Evolutionary conservation across 768 basidiomycete genomes (phyloP).

Genomic region (Chalciporus chontae): DNA sequence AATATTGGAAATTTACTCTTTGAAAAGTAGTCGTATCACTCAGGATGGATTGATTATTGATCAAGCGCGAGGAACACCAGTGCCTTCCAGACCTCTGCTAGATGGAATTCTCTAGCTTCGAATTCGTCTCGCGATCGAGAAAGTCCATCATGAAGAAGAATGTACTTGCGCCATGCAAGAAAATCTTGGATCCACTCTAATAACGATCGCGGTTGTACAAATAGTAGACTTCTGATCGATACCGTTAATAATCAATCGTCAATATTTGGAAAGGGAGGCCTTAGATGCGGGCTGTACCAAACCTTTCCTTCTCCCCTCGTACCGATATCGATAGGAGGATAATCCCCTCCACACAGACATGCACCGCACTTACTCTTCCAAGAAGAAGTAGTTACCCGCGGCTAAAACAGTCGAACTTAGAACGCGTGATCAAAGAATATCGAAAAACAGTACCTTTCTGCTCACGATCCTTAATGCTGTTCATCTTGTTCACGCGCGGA

Average conservation of each 20-base stretch:
- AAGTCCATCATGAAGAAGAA: not conserved
- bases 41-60: not conserved
- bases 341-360: not conserved
- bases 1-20: not conserved
- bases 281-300: slow-evolving; percentile 5
- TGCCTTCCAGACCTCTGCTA: not conserved
- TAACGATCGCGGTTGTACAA: slow-evolving; percentile 9
- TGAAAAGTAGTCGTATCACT: not conserved
- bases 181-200: slow-evolving; percentile 8
- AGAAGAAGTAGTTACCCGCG: slow-evolving; percentile 89
- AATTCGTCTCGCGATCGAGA: not conserved
- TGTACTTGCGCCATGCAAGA: not conserved
- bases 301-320: slow-evolving; percentile 11
- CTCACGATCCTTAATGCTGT: slow-evolving; percentile 85
- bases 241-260: slow-evolving; percentile 5
- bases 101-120: not conserved
- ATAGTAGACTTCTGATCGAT: slow-evolving; percentile 8
- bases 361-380: slow-evolving; percentile 58
- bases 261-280: slow-evolving; percentile 2
- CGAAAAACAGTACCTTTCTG: slow-evolving; percentile 61
- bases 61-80: not conserved
- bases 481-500: slow-evolving; percentile 80
- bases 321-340: not conserved
- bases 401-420: slow-evolving; percentile 37
- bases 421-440: not conserved